A percentile compares a stretch with the other conserved stretches of the same genome.
Conservation (phyloP, 257 asterid species). For the Forsythia suspensa region DNA sequence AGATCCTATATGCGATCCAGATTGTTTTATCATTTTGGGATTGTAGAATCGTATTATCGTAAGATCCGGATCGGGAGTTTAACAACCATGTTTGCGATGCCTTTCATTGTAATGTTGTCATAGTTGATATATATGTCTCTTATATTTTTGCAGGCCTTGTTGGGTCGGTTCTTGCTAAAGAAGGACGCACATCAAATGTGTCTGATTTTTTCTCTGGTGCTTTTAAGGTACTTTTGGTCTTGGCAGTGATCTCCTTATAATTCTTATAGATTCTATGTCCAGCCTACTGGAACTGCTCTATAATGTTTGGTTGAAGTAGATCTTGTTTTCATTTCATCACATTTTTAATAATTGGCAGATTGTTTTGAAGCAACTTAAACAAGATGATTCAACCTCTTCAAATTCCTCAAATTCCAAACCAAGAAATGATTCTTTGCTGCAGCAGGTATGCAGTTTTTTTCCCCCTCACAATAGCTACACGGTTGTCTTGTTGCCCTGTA, state of each 20-base stretch:
- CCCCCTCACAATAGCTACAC: background rate
- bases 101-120: background rate
- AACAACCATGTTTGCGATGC: background rate
- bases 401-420: conserved; percentile 63
- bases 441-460: conserved; percentile 55
- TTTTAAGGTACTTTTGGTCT: conserved; percentile 54
- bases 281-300: background rate
- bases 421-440: conserved; percentile 60
- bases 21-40: too few species aligned
- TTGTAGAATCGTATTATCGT: too few species aligned
- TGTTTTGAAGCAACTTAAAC: conserved; percentile 47
- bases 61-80: too few species aligned
- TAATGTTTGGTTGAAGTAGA: conserved; percentile 1
- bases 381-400: conserved; percentile 58
- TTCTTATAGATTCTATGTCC: background rate
- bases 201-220: conserved; percentile 69
- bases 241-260: background rate
- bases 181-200: conserved; percentile 54
- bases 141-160: conserved; percentile 58
- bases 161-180: conserved; percentile 77
- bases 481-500: conserved; percentile 7
- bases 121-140: conserved; percentile 5
- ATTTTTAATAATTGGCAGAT: conserved; percentile 44
- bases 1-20: too few species aligned
- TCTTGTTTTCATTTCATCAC: conserved; percentile 11